These are phyloP conservation scores for Talaromyces verruculosus DNA, from an alignment of 2,329 filamentous ascomycete species.

Conservation along the genomic window DNA sequence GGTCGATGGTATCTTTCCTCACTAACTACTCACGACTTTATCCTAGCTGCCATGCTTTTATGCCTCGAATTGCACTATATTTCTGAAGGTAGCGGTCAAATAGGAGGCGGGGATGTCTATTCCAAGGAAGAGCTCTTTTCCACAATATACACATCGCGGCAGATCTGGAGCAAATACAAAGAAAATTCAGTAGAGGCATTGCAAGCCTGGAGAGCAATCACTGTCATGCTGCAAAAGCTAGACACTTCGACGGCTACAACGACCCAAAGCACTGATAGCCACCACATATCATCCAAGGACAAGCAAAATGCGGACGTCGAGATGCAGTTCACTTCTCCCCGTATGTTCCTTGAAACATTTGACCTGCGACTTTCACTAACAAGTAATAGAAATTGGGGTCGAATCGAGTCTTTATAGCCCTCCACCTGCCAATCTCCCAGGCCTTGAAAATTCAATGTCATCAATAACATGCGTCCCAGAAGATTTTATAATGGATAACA, in stretches of 20 bases:
- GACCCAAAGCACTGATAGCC: background rate
- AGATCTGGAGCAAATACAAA: background rate
- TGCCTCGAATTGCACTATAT: background rate
- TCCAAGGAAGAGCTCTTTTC: background rate
- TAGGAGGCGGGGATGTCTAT: background rate
- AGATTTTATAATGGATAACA: background rate
- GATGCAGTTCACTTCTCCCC: background rate
- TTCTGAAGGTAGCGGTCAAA: background rate
- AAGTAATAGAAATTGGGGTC: background rate
- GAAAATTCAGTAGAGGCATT: background rate
- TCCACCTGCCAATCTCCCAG: background rate
- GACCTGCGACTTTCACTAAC: background rate
- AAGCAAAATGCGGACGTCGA: background rate
- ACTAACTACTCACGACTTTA: background rate
- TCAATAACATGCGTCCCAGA: background rate
- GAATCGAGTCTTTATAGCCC: background rate
- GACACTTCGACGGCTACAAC: background rate
- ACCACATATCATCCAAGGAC: background rate
- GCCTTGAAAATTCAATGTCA: background rate
- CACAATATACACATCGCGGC: background rate
- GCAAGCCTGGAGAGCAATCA: background rate
- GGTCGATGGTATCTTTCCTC: background rate
- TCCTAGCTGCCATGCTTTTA: background rate
- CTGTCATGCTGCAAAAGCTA: background rate
- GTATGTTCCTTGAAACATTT: background rate